A percentile compares a stretch with the other conserved stretches of the same genome.
phyloP scores from a whole-genome alignment of 2,329 filamentous ascomycete genomes.

The Cytospora mali region DNA sequence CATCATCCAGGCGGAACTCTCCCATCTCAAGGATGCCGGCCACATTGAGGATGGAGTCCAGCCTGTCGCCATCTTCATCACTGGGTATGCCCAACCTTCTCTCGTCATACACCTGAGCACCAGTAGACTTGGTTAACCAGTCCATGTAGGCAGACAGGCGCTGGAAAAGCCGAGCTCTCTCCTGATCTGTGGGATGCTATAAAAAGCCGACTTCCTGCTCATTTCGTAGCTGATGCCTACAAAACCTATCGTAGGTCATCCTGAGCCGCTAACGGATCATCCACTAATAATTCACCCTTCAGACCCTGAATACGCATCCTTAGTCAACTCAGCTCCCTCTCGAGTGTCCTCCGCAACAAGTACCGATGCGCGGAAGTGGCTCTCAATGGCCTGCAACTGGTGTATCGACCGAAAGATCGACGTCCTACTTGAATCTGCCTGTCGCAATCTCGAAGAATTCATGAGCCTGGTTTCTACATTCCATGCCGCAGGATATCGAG shows the following conservation, averaged over 20 bases:
- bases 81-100: constrained; percentile 36
- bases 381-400: constrained; percentile 42
- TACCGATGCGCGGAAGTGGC: constrained; percentile 48
- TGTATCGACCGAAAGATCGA: constrained; percentile 39
- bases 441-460: constrained; percentile 48
- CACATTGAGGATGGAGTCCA: constrained; percentile 21
- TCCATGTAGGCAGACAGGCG: constrained; percentile 45
- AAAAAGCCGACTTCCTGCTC: constrained; percentile 34
- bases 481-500: constrained; percentile 38
- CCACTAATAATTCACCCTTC: background rate
- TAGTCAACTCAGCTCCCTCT: constrained; percentile 32
- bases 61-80: constrained; percentile 46
- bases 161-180: constrained; percentile 50
- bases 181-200: constrained; percentile 40
- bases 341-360: constrained; percentile 40
- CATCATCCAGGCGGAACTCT: constrained; percentile 41
- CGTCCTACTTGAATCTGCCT: constrained; percentile 49
- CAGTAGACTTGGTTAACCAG: background rate
- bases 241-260: constrained; percentile 43
- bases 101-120: background rate
- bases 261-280: background rate
- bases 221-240: constrained; percentile 54
- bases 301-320: constrained; percentile 43
- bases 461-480: constrained; percentile 41
- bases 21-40: constrained; percentile 24